Evolutionary conservation across 2,329 filamentous ascomycete species (phyloP), one percentile per base, ranked within the genome.

Genomic region (Aspergillus sp.): DNA sequence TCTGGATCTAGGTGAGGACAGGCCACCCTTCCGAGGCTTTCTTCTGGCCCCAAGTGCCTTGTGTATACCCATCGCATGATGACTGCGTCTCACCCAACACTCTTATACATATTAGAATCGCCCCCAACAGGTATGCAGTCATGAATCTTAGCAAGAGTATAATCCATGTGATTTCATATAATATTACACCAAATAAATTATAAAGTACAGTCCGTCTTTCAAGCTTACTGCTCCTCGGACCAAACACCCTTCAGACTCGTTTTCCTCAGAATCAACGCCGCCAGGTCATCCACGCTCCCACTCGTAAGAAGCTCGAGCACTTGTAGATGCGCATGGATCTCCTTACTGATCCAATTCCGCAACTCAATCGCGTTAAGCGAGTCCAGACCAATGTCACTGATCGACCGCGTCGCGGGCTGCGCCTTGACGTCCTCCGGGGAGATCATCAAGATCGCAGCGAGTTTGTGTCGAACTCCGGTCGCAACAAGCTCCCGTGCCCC

Each of bases 321-420:
- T 13, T 22, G 22, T 16, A 47, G 16, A 9, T 47, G 26, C 19
- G 32, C 45, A 17, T 20, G 50, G 33, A 63, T 36, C 47, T 66
- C 58, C 8, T 59, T 53, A 1, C 56, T 50, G 16, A 68, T 60
- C 65, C 63, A 69, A 17, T 62, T 64, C 42, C 63, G 46, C n/a
- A 70, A 56, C 46, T 70, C 66, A 47, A 70, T 61, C 0, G 65
- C 65, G 17, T 63, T 57, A 10, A 68, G 51, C 14, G 65, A 68
- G 32, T 70, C 66, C 30, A 66, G 35, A 2, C 66, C 66, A 45
- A 63, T 66, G 6, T 8, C 3, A 43, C 45, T 26, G 7, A 51
- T 38, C 3, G 49, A 36, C 30, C 33, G 22, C 6, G 44, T 38
- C 26, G 26, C 26, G 8, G 26, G 26, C 26, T 30, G 26, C 2